Evolutionary conservation across 2,329 filamentous ascomycete genomes (phyloP), one percentile per base, ranked within the genome.

Genomic region (Tricladium varicosporioides): DNA sequence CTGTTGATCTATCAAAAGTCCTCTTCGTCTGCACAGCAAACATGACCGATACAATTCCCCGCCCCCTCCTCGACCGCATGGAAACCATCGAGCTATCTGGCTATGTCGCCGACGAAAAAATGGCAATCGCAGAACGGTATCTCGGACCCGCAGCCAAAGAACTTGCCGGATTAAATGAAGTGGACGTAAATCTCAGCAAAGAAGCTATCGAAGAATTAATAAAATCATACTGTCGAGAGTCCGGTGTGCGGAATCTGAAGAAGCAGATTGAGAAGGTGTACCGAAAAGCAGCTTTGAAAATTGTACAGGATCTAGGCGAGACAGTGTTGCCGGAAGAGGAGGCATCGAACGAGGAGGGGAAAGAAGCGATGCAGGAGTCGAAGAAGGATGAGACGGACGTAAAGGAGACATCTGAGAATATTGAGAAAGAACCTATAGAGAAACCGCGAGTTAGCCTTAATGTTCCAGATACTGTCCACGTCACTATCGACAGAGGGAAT

Each of bases 231-330:
- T 97, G 92, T 76, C 89, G 94, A 45, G 94, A 99, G 75, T 96
- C 92, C 45, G 94, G 94, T 67, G 95, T 99, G 8, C 88, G 94
- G 64, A 99, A 99, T 70, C 78, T 99, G 60, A 99, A 99, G 83
- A 97, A 99, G 79, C 93, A 97, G 73, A 99, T 99, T 60, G 94
- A 99, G 73, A 99, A 99, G 78, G 91, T 99, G 2, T 99, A 97
- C 75, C 87, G 94, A 57, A 99, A 99, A 75, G 92, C 93, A 13
- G 95, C 94, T 0, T 80, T 99, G 60, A 97, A 97, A 76, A 99
- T 99, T 64, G 93, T 99, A 11, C 89, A 93, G 71, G 92, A 97
- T 61, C 81, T 97, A 13, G 93, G 93, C 50, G 92, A 97, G 69
- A 87, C 91, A 5, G 89, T 81, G 1, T 75, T 96, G 1, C 82